Evolutionary conservation across 2,329 filamentous ascomycete species (phyloP), one percentile per base, ranked within the genome.

Genomic region (Orbilia brochopaga): DNA sequence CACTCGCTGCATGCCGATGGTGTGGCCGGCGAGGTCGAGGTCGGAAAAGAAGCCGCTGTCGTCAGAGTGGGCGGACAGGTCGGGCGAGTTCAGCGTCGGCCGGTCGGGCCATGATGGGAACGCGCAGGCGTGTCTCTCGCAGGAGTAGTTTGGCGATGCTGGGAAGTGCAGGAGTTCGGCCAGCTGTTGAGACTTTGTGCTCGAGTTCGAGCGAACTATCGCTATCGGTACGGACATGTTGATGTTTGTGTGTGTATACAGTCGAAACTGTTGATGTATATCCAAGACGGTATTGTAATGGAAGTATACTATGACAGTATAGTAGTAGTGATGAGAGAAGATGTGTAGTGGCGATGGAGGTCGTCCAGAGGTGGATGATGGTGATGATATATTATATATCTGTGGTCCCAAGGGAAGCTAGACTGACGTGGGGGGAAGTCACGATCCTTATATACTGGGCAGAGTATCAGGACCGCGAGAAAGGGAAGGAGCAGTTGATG

Each of bases 61-160:
- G 30, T 61, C 56, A 51, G 60, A 65, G 48, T 73, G 60, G 24
- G 56, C 62, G 53, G 69, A 65, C 56, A 66, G 61, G 35, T 65
- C 69, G 51, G 69, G 69, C 65, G 61, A 65, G 69, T 66, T 65
- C 21, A 73, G 56, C 17, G 69, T 66, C 27, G 69, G 69, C 60
- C 69, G 61, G 69, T 73, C 62, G 69, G 69, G 69, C 69, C 69
- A 73, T 17, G 69, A 73, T 61, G 69, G 69, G 69, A 73, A 73
- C 17, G 69, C 69, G 62, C 69, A 73, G 52, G 62, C 60, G 56
- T 73, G 69, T 61, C 60, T 51, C 53, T 73, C 69, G 53, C 61
- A 65, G 17, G 62, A 55, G 69, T 65, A 73, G 69, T 65, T 73
- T 58, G 69, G 69, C 44, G 69, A 66, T 40, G 69, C 60, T 65